Conservation (phyloP, 192 early-diverging fungal species). For the Coemansia furcata region DNA sequence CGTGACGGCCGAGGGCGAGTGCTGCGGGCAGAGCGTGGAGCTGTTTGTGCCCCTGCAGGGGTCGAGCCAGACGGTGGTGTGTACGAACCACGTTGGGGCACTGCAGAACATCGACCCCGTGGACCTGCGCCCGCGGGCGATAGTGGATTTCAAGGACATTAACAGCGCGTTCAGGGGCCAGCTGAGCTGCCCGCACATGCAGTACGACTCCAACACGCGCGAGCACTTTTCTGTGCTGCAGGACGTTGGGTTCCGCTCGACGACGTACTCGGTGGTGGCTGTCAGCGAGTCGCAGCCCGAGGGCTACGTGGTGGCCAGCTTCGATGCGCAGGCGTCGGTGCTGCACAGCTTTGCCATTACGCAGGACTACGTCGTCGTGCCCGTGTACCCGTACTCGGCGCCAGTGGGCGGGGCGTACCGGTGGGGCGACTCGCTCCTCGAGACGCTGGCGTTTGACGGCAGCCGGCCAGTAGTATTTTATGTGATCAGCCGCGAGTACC, state of each 20-base stretch:
- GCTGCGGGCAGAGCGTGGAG: constrained; percentile 63
- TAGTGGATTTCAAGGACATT: constrained; percentile 60
- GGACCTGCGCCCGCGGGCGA: constrained; percentile 61
- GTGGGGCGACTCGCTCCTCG: constrained; percentile 70
- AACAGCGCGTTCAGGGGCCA: constrained; percentile 65
- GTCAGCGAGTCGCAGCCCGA: constrained; percentile 60
- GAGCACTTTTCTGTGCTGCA: constrained; percentile 75
- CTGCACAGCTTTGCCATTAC: constrained; percentile 79
- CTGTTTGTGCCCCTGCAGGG: constrained; percentile 60
- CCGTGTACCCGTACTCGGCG: constrained; percentile 61
- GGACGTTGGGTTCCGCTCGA: constrained; percentile 68
- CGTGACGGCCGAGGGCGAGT: constrained; percentile 61
- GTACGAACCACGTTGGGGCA: constrained; percentile 67
- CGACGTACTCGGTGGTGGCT: constrained; percentile 66
- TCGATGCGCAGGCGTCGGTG: constrained; percentile 64
- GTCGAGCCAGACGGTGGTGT: constrained; percentile 61
- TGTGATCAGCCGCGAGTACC: constrained; percentile 69
- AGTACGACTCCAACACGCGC: constrained; percentile 66
- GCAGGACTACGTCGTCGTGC: constrained; percentile 68
- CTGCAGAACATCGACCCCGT: constrained; percentile 67
- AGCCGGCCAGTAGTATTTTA: constrained; percentile 63
- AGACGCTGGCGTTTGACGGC: constrained; percentile 65
- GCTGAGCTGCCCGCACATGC: constrained; percentile 66
- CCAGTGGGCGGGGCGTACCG: constrained; percentile 64
- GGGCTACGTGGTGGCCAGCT: constrained; percentile 61